Evolutionary conservation across 139 green algal species (phyloP), one percentile per base, ranked within the genome.

Genomic region (Mesostigma viride): DNA sequence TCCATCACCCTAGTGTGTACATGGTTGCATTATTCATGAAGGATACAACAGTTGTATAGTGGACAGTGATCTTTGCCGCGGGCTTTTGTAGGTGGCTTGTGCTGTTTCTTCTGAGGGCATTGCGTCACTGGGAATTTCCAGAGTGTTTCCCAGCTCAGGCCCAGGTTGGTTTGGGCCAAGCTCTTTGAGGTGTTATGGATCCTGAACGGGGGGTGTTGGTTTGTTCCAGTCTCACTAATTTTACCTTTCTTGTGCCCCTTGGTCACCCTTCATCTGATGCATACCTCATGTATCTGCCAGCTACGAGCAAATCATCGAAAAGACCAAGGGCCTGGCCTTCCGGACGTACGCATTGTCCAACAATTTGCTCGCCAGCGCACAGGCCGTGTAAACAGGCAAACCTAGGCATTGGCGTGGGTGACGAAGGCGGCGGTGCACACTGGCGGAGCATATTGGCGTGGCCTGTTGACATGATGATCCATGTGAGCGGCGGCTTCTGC

Each of bases 291-390:
- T 28, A 20, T 67, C 20, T 58, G 76, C 22, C 68, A 76, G 69
- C 36, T 83, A 88, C 65, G 86, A 92, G 73, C 65, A 81, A 63
- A 76, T 92, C 5, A 82, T 93, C n/a, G 91, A 97, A 47, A 90
- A 87, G 64, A 84, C 90, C 1, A 91, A 94, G 70, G 73, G 82
- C 32, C 77, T 97, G 6, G 87, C 82, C 11, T 73, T 90, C 64
- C 73, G 88, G 35, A 96, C 85, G 3, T 95, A 96, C 68, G 81
- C 80, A 64, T 79, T 97, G 28, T n/a, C n/a, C n/a, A n/a, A n/a
- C n/a, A n/a, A n/a, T n/a, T n/a, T n/a, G n/a, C n/a, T n/a, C n/a
- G n/a, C n/a, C n/a, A n/a, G n/a, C n/a, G n/a, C n/a, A n/a, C n/a
- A n/a, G n/a, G n/a, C n/a, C n/a, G n/a, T n/a, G n/a, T n/a, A n/a